These are phyloP conservation scores for Sophora flavescens DNA, from an alignment of 306 rosid species.

Conservation along the genomic window DNA sequence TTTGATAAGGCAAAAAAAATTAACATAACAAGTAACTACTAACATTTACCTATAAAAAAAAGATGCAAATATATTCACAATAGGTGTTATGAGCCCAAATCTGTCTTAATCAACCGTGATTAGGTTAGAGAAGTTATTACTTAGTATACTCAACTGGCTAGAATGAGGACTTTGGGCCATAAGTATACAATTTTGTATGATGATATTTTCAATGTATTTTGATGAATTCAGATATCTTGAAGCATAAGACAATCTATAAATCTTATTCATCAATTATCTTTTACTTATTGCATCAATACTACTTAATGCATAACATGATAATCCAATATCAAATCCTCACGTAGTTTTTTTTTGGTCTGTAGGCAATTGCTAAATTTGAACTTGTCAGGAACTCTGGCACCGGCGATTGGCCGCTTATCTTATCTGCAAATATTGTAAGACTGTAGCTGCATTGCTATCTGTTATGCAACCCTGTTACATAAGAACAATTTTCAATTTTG, in stretches of 20 bases:
- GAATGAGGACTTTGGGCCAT: not conserved
- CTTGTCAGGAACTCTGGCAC: conserved; percentile 71
- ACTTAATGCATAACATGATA: conserved; percentile 33
- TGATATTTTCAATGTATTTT: conserved; percentile 2
- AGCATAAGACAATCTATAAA: not conserved
- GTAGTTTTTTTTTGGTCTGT: conserved; percentile 41
- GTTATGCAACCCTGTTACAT: conserved; percentile 1
- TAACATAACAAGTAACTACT: too few relatives aligned
- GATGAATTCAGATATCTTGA: conserved; percentile 19
- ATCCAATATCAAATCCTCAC: conserved; percentile 31
- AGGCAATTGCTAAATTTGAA: conserved; percentile 79
- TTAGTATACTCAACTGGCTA: not conserved
- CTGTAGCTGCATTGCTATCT: conserved; percentile 22
- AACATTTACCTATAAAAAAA: too few relatives aligned
- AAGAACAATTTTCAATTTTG: conserved; percentile 8
- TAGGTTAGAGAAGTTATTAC: not conserved
- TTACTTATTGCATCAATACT: conserved; percentile 11
- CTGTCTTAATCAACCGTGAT: conserved; percentile 12
- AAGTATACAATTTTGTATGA: conserved; percentile 15
- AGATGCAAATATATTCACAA: too few relatives aligned
- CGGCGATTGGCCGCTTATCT: conserved; percentile 77
- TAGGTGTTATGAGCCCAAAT: not conserved
- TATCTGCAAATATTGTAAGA: conserved; percentile 73
- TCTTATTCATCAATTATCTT: conserved; percentile 1
- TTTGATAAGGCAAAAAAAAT: too few relatives aligned